Percentiles rank a stretch among this genome's conserved stretches.
phyloP scores from a whole-genome alignment of 2,329 filamentous ascomycete species.

The Ophiostoma sp. region DNA sequence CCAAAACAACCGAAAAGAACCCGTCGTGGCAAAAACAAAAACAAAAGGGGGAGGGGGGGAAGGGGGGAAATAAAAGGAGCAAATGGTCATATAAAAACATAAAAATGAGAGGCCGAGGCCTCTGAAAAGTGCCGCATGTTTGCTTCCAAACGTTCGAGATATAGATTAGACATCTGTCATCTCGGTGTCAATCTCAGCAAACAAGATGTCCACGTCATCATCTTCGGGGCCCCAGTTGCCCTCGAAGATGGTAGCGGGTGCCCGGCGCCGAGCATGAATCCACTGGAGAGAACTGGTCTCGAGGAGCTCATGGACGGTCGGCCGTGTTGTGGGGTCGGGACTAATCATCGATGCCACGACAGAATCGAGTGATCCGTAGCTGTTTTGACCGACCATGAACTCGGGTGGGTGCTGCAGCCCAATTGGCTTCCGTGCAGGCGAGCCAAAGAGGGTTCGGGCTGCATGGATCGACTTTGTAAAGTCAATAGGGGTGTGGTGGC shows the following conservation, averaged over 20 bases:
- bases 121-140: not conserved
- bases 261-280: conserved; percentile 69
- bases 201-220: conserved; percentile 29
- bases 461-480: conserved; percentile 24
- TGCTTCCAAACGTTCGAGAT: not conserved
- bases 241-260: conserved; percentile 91
- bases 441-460: conserved; percentile 42
- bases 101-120: not conserved
- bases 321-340: conserved; percentile 66
- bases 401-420: conserved; percentile 61
- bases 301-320: conserved; percentile 68
- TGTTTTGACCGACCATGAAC: conserved; percentile 78
- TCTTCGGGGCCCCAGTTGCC: conserved; percentile 83
- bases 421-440: conserved; percentile 39
- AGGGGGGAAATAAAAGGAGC: not conserved
- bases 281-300: conserved; percentile 69
- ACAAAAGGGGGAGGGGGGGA: conserved; percentile 8
- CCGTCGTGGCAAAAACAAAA: not conserved
- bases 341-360: conserved; percentile 85
- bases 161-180: conserved; percentile 50
- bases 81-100: not conserved
- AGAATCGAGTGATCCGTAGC: conserved; percentile 72
- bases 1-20: conserved; percentile 8
- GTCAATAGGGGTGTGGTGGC: conserved; percentile 15
- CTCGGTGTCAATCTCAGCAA: conserved; percentile 44